A percentile compares a stretch with the other conserved stretches of the same genome.
These are phyloP conservation scores for Typha latifolia DNA, from an alignment of 176 grass and related monocot species.

Conservation along the genomic window DNA sequence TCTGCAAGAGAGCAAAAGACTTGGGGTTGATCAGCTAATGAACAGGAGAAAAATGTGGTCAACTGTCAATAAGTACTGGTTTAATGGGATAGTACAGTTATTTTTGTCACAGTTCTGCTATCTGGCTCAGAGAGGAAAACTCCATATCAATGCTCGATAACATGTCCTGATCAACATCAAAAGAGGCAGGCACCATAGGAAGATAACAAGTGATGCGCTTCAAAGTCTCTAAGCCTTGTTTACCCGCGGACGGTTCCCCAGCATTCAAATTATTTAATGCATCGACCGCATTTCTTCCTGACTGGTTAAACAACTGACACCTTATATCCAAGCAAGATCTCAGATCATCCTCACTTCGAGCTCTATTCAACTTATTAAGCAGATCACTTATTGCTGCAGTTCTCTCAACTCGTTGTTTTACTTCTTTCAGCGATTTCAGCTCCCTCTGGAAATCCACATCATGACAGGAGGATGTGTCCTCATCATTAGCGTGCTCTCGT, in stretches of 20 bases:
- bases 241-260: neutral
- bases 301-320: slow-evolving; percentile 26
- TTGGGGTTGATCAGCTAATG: too few species aligned
- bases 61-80: neutral
- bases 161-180: slow-evolving; percentile 32
- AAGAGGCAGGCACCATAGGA: slow-evolving; percentile 22
- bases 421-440: slow-evolving; percentile 11
- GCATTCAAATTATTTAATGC: slow-evolving; percentile 11
- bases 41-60: too few species aligned
- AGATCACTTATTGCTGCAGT: slow-evolving; percentile 39
- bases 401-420: slow-evolving; percentile 34
- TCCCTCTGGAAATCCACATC: slow-evolving; percentile 22
- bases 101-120: slow-evolving; percentile 39
- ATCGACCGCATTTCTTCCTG: neutral
- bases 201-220: slow-evolving; percentile 16
- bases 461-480: slow-evolving; percentile 18
- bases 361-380: slow-evolving; percentile 52
- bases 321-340: slow-evolving; percentile 43
- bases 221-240: slow-evolving; percentile 21
- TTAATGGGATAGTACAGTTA: neutral
- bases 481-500: slow-evolving; percentile 21
- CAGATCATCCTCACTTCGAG: slow-evolving; percentile 46
- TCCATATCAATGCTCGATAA: slow-evolving; percentile 25
- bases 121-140: slow-evolving; percentile 35
- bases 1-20: too few species aligned